These are phyloP conservation scores for Symbiodinium pilosum DNA, from an alignment of 73 alveolate genomes.

Conservation along the genomic window DNA sequence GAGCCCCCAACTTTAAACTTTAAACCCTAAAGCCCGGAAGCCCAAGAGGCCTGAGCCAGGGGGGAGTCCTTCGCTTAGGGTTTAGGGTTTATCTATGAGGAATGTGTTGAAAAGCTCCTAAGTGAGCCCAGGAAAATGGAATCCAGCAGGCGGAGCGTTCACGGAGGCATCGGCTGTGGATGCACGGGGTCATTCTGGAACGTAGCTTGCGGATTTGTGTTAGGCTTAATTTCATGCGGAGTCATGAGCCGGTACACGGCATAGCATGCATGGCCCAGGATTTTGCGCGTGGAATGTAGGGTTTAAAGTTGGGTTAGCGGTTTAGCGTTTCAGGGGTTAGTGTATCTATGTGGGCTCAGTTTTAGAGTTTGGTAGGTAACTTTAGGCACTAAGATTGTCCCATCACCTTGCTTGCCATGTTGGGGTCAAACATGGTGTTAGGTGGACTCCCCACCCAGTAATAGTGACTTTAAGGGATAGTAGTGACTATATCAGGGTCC, in stretches of 20 bases:
- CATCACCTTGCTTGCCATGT: too few species aligned
- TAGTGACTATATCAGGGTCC: too few species aligned
- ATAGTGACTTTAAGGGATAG: too few species aligned
- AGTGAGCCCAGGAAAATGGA: neutral
- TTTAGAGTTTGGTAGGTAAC: neutral
- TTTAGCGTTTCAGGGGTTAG: neutral
- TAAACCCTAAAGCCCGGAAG: neutral
- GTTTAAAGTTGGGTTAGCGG: neutral
- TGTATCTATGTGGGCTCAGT: neutral
- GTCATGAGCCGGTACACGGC: neutral
- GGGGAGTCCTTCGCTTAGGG: too few species aligned
- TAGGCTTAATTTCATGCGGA: neutral
- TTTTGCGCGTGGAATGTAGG: neutral
- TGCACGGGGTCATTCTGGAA: too few species aligned
- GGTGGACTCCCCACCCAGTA: too few species aligned
- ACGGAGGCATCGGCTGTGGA: neutral
- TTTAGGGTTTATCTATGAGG: too few species aligned
- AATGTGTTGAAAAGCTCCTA: too few species aligned
- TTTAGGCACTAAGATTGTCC: too few species aligned
- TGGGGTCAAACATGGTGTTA: too few species aligned
- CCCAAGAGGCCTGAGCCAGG: too few species aligned
- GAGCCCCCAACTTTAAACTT: neutral
- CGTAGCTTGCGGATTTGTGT: neutral
- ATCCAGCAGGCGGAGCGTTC: neutral
- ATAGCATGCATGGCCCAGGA: neutral